Conservation (phyloP, 2,329 filamentous ascomycete species). For the Trichoderma oligosporum region DNA sequence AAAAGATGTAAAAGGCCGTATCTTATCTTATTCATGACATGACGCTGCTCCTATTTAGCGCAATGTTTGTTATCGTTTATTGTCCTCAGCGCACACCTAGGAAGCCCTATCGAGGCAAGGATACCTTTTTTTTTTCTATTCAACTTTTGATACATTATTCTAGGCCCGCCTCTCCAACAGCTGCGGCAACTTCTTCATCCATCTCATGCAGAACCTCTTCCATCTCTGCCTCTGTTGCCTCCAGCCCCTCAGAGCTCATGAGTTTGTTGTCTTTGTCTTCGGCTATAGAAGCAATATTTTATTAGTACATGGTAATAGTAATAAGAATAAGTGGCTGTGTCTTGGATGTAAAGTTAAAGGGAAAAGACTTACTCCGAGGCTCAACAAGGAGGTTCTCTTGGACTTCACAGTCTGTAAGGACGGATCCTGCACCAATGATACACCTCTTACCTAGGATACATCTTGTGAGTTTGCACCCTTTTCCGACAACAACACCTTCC, state of each 20-base stretch:
- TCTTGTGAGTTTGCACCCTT: slow-evolving; percentile 77
- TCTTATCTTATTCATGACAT: too few species aligned
- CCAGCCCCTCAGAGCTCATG: slow-evolving; percentile 64
- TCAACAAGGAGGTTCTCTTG: slow-evolving; percentile 86
- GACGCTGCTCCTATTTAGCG: too few species aligned
- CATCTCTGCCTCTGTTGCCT: slow-evolving; percentile 61
- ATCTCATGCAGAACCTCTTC: slow-evolving; percentile 48
- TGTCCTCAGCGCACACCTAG: not conserved
- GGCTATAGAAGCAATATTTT: slow-evolving; percentile 38
- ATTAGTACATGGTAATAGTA: not conserved
- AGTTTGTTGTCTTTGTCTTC: slow-evolving; percentile 65
- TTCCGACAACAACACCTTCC: slow-evolving; percentile 84
- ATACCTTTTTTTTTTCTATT: not conserved
- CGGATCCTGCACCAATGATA: slow-evolving; percentile 74
- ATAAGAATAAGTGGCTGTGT: not conserved
- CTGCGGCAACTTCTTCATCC: slow-evolving; percentile 36
- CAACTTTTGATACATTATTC: slow-evolving; percentile 11
- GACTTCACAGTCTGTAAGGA: slow-evolving; percentile 86
- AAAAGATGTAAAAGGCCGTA: too few species aligned
- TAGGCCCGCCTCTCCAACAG: slow-evolving; percentile 22
- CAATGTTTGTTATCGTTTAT: too few species aligned
- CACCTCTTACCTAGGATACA: slow-evolving; percentile 81
- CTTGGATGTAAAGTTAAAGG: not conserved
- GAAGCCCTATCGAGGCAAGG: not conserved
- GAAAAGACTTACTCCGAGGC: slow-evolving; percentile 58